phyloP scores from a whole-genome alignment of 23 red algal species.

The Gracilaria caudata region DNA sequence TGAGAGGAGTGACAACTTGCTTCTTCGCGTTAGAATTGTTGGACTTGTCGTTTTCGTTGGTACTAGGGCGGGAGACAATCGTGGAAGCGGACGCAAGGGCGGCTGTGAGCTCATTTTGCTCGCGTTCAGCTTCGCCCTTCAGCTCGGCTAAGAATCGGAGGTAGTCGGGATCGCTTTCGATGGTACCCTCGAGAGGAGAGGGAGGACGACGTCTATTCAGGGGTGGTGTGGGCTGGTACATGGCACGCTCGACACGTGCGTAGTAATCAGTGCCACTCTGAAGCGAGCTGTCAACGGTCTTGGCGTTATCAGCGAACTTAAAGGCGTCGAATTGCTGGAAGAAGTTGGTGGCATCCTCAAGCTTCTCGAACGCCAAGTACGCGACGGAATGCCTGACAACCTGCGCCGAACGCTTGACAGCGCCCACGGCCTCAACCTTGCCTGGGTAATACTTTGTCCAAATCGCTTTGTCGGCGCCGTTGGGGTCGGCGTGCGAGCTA shows the following conservation, averaged over 20 bases:
- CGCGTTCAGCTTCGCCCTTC: conserved; percentile 37
- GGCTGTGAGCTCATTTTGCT: conserved; percentile 18
- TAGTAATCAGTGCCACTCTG: conserved; percentile 22
- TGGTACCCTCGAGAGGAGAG: conserved; percentile 44
- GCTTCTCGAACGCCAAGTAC: conserved; percentile 55
- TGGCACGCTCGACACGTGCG: conserved; percentile 52
- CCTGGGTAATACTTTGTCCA: conserved; percentile 56
- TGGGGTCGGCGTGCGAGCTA: conserved; percentile 22
- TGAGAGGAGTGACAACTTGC: conserved; percentile 43
- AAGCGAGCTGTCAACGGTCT: conserved; percentile 27
- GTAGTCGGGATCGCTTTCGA: conserved; percentile 62
- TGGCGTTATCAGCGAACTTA: conserved; percentile 26
- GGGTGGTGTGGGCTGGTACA: conserved; percentile 37
- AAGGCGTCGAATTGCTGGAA: conserved; percentile 39
- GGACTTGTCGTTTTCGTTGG: conserved; percentile 19
- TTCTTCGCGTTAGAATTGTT: neutral
- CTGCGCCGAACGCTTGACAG: conserved; percentile 45
- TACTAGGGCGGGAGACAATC: neutral
- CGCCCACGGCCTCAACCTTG: conserved; percentile 35
- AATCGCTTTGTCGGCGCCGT: conserved; percentile 39
- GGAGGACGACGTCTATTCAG: conserved; percentile 20
- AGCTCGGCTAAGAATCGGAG: conserved; percentile 29
- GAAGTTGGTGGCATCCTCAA: conserved; percentile 46
- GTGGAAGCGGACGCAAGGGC: conserved; percentile 5
- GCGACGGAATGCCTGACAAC: conserved; percentile 60